Percentiles rank a stretch among this genome's conserved stretches.
Evolutionary conservation across 2,329 filamentous ascomycete genomes (phyloP).

Genomic region (Cryphonectria radicalis): DNA sequence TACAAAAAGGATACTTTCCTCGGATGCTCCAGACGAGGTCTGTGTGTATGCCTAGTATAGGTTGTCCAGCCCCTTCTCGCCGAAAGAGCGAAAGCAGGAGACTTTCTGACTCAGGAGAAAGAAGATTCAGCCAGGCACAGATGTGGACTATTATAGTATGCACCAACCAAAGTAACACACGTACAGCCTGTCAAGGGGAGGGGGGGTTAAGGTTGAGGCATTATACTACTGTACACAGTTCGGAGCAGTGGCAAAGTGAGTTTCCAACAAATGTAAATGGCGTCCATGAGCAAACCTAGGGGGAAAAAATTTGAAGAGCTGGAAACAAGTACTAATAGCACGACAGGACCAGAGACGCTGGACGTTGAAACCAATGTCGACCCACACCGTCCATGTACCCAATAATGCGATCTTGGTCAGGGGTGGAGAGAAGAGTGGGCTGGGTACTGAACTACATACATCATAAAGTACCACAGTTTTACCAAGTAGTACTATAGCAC

Average conservation of each 20-base stretch:
- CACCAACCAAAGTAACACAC: background rate
- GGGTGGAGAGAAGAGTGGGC: background rate
- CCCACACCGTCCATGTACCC: background rate
- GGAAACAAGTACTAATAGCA: background rate
- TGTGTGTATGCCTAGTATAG: background rate
- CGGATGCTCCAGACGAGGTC: background rate
- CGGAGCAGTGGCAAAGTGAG: background rate
- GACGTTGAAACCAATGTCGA: slow-evolving; percentile 9
- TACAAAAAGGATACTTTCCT: background rate
- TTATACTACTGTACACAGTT: background rate
- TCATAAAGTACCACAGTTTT: background rate
- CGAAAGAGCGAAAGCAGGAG: background rate
- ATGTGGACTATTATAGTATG: background rate
- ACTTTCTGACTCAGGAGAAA: background rate
- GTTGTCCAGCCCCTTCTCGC: background rate
- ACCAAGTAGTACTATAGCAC: too few relatives aligned
- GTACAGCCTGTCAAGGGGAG: background rate
- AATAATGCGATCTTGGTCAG: slow-evolving; percentile 3
- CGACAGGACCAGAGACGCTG: background rate
- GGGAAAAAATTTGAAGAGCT: background rate
- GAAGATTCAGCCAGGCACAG: background rate
- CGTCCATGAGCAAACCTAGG: background rate
- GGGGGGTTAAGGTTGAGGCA: background rate
- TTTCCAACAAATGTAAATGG: background rate
- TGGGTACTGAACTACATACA: background rate